Evolutionary conservation across 495 filamentous ascomycete genomes (phyloP), one percentile per base, ranked within the genome.

Genomic region (Daldinia vernicosa): DNA sequence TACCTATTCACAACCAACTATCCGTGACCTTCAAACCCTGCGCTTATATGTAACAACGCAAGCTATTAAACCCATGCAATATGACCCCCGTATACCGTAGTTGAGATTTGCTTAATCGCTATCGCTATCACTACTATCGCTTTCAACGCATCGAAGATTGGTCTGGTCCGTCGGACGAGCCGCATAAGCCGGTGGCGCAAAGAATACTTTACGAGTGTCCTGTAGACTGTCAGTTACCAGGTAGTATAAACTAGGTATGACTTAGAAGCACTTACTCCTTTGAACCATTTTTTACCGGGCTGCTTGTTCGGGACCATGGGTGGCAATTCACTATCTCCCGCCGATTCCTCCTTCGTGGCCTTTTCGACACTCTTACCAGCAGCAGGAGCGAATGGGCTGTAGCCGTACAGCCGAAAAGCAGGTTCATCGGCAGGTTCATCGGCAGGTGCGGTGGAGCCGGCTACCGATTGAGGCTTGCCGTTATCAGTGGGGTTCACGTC

Each of bases 191-290:
- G 60, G 60, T 0, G 47, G 12, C 9, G 60, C 51, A 27, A 40
- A 26, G 39, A 72, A 72, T 1, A 72, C 55, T 14, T 32, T 64
- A 15, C 70, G 64, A 19, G 17, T 33, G 26, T 68, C 65, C 70
- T 72, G 15, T 19, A 51, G n/a, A 28, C 6, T 27, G 3, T 72
- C 53, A 72, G 60, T 50, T 28, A 5, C 19, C 11, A 35, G 33
- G 33, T 35, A 35, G 33, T 14, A 1, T 43, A n/a, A 0, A 58
- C n/a, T 28, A 40, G 19, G 22, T 19, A 11, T 6, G 22, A 40
- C 2, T 4, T 51, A 28, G n/a, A 57, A 11, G 45, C 15, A 47
- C 65, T 64, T 72, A 72, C 70, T 4, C 4, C 26, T 45, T 60
- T 72, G 3, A 45, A 12, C 56, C 56, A 60, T 28, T 32, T 58